These are phyloP conservation scores for Fonsecaea pugnacius DNA, from an alignment of 2,329 filamentous ascomycete genomes.

Conservation along the genomic window DNA sequence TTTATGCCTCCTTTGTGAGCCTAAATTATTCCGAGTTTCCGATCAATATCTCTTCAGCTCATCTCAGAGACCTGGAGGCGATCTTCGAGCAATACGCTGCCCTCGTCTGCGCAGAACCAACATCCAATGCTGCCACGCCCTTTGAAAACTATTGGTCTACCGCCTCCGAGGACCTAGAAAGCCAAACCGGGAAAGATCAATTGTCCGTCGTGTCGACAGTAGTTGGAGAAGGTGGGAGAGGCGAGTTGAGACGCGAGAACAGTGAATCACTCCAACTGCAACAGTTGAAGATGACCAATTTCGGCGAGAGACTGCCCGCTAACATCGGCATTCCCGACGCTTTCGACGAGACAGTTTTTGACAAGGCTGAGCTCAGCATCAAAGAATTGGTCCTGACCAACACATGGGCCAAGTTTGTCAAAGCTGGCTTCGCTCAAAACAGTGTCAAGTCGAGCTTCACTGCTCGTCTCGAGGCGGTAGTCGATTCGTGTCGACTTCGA, in stretches of 20 bases:
- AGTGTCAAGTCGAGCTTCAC: constrained; percentile 21
- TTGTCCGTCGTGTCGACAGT: constrained; percentile 31
- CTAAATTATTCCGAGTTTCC: constrained; percentile 67
- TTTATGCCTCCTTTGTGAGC: constrained; percentile 67
- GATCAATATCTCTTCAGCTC: constrained; percentile 65
- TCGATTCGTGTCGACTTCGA: constrained; percentile 21
- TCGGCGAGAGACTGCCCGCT: constrained; percentile 42
- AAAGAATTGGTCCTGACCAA: constrained; percentile 71
- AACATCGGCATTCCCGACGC: constrained; percentile 46
- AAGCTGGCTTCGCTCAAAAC: constrained; percentile 36
- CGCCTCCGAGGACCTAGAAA: constrained; percentile 38
- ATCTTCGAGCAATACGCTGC: constrained; percentile 62
- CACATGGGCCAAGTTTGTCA: constrained; percentile 61
- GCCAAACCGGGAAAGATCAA: constrained; percentile 29
- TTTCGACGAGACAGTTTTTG: constrained; percentile 62
- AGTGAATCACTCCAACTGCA: constrained; percentile 24
- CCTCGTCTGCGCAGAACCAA: constrained; percentile 48
- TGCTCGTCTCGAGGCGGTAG: constrained; percentile 17
- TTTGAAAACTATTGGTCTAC: constrained; percentile 41
- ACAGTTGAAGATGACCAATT: constrained; percentile 36
- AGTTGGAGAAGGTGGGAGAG: constrained; percentile 22
- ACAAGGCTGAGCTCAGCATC: constrained; percentile 63
- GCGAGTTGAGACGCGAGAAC: constrained; percentile 15
- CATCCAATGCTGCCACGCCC: constrained; percentile 46
- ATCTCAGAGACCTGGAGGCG: constrained; percentile 59